Conservation (phyloP, 768 basidiomycete species). For the Suillus subluteus region DNA sequence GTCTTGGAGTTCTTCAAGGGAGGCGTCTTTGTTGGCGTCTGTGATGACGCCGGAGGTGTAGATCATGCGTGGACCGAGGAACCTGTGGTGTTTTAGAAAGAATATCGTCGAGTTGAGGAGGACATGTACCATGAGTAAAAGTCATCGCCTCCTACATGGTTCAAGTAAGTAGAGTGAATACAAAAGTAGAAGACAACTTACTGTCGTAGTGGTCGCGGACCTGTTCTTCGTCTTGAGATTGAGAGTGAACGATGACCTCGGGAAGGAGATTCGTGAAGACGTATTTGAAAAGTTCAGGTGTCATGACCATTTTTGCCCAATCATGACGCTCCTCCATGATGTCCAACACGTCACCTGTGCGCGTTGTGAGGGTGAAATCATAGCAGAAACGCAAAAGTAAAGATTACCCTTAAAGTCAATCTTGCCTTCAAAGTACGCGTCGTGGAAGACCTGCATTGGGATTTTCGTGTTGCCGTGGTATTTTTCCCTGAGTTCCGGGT, state of each 20-base stretch:
- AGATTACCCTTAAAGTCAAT: slow-evolving; percentile 90
- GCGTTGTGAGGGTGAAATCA: not conserved
- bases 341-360: slow-evolving; percentile 87
- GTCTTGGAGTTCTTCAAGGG: slow-evolving; percentile 94
- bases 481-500: slow-evolving; percentile 73
- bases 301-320: slow-evolving; percentile 93
- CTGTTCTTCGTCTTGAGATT: slow-evolving; percentile 91
- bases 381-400: not conserved
- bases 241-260: slow-evolving; percentile 93
- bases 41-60: slow-evolving; percentile 93
- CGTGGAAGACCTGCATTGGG: slow-evolving; percentile 96
- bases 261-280: slow-evolving; percentile 87
- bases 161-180: slow-evolving; percentile 5
- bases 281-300: slow-evolving; percentile 90
- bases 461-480: slow-evolving; percentile 91
- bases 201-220: slow-evolving; percentile 96
- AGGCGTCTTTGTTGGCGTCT: slow-evolving; percentile 71
- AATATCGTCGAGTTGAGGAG: not conserved
- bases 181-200: slow-evolving; percentile 36
- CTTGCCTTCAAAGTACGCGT: slow-evolving; percentile 96
- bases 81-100: slow-evolving; percentile 53
- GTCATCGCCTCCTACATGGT: slow-evolving; percentile 78
- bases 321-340: slow-evolving; percentile 94
- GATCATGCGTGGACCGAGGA: slow-evolving; percentile 95
- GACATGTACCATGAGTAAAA: slow-evolving; percentile 82